Base-by-base conservation (phyloP, 176 grass and related monocot species). In the Triticum dicoccoides region DNA sequence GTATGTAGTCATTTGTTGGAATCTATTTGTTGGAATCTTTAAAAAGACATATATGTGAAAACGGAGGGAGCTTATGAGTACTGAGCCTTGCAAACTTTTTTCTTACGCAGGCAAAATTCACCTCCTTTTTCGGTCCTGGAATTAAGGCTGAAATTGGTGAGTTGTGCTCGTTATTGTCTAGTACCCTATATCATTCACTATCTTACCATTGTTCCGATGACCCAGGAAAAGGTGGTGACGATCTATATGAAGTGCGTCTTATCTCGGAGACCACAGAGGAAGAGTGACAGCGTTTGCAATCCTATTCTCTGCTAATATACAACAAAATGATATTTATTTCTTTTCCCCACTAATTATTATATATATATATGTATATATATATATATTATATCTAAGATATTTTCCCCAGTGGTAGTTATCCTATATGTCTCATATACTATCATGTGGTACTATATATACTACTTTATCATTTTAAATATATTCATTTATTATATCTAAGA, bases 131-230 rank as follows among this genome's bases (percentile, higher is more conserved):
- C 52, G 84, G 91, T 45, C 91, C 91, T 68, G 80, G 91, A 17
- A 89, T 92, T 80, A 92, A 83, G 51, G 87, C 87, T 35, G 87
- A 89, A 89, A 86, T 92, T 37, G 91, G 91, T 92, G 35, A 86
- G 87, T 83, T 77, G 21, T 24, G 9, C 6, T 86, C 17, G 34
- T 52, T 79, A 76, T 83, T 74, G 8, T 20, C 75, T 52, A 86
- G 73, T 32, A 42, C 11, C 66, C 3, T 61, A 38, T n/a, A 45
- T 64, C 70, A 81, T 6, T 30, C 21, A 75, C 13, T 15, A 0
- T 84, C 56, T 20, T 45, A 68, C 38, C 56, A 75, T 51, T 76
- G 54, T 77, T 80, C 20, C 61, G 39, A 61, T 37, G 29, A 44
- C 80, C 37, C 49, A 89, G 90, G 59, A 83, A 54, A 89, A 83